Conservation (phyloP, 495 filamentous ascomycete species). For the Annulohypoxylon maeteangense region DNA sequence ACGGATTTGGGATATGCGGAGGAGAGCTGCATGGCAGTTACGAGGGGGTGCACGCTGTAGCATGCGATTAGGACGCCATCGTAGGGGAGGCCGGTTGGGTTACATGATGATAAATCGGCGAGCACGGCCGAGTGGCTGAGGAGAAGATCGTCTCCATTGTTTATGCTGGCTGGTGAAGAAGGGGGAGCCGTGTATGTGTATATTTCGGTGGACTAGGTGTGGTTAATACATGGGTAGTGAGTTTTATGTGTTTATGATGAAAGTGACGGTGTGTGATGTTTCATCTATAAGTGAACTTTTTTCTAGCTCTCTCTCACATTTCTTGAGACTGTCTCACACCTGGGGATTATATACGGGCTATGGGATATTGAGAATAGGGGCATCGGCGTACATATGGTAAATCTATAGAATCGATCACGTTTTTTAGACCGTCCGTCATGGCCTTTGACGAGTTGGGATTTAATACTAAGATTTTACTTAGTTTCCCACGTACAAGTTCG, state of each 20-base stretch:
- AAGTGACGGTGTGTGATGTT: background rate
- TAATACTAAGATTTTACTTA: constrained; percentile 75
- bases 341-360: background rate
- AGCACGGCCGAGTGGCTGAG: constrained; percentile 65
- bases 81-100: constrained; percentile 62
- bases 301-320: background rate
- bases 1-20: constrained; percentile 55
- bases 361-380: background rate
- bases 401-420: constrained; percentile 67
- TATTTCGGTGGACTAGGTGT: constrained; percentile 53
- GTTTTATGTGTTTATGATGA: background rate
- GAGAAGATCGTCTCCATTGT: constrained; percentile 67
- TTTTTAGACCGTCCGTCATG: constrained; percentile 82
- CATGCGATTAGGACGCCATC: constrained; percentile 88
- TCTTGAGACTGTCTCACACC: background rate
- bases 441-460: constrained; percentile 88
- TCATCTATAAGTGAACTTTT: background rate
- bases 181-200: constrained; percentile 64
- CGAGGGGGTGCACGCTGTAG: constrained; percentile 88
- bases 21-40: constrained; percentile 64
- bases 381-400: constrained; percentile 56
- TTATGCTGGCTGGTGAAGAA: constrained; percentile 68
- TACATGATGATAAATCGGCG: constrained; percentile 53
- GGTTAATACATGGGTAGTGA: background rate
- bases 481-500: constrained; percentile 42